Base-by-base conservation (phyloP, 1,284 basidiomycete genomes). In the Boletellus deceptivus region DNA sequence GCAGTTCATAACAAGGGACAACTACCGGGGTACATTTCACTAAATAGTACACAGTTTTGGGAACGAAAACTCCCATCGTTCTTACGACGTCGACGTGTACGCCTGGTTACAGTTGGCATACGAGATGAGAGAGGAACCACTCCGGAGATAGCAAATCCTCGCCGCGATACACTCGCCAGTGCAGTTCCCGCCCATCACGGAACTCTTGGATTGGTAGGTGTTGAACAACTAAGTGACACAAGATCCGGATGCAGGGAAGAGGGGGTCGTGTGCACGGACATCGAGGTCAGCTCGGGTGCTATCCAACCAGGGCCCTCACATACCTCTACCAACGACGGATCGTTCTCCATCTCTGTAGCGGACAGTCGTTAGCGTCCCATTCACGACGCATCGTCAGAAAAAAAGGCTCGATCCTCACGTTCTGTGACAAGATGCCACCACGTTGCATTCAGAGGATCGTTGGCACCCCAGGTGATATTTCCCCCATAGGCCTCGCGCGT, bases 391-490 rank as follows among this genome's bases (percentile, higher is more conserved):
- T 16, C 7, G 34, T 7, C 16, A 16, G 6, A n/a, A n/a, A 17
- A 35, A n/a, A 17, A 6, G n/a, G 33, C 13, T 16, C 3, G 6
- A 4, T 2, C 68, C 62, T 33, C 45, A 69, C 69, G 59, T 41
- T 78, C 73, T 0, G 77, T 78, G 18, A 79, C 67, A 7, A 67
- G 67, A 43, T 77, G 73, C 74, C 75, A 78, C 71, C 76, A 79
- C 0, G 77, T 76, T 11, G 74, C 77, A 52, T 79, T 79, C 11
- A 78, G 61, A 3, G 78, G 74, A 16, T 72, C 75, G 18, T 64
- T 58, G 14, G 54, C 51, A 3, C 70, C 72, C 77, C 78, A 79
- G 8, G 63, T 59, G 38, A 78, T 72, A 51, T 71, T 73, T 33
- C 56, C 50, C 0, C 70, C 73, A 52, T 76, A 79, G 2, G 73